Evolutionary conservation across 495 filamentous ascomycete genomes (phyloP), one percentile per base, ranked within the genome.

Genomic region (Aspergillus avenaceus): DNA sequence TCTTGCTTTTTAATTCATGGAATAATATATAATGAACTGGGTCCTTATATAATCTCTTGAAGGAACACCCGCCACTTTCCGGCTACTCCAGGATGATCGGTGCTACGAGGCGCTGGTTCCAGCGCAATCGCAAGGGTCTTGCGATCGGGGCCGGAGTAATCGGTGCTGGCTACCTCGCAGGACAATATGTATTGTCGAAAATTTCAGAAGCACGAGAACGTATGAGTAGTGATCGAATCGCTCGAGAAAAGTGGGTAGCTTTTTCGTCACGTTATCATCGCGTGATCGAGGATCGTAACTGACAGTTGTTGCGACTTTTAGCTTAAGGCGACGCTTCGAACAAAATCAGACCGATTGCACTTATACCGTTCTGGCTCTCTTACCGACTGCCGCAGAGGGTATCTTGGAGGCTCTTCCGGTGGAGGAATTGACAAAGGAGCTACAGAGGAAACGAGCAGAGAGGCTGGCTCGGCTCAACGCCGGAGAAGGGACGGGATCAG

Each of bases 311-410:
- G 31, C 23, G 36, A 28, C 41, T 43, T 45, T 12, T 52, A 97
- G 93, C 70, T 77, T 98, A 55, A 88, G 91, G 40, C 86, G 93
- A 47, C 85, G 93, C 56, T 98, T 98, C 74, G 88, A 97, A 65
- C 93, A 97, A 66, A 97, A 98, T 62, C 93, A 98, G 59, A 92
- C 95, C 64, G 95, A 97, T 69, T 98, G 93, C 67, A 96, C 91
- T 40, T 95, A 89, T 66, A 98, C 93, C n/a, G 89, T 97, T 21
- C 84, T 96, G 13, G 93, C 90, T n/a, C 77, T 98, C 45, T 77
- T 98, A 9, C 95, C 95, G 2, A 93, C 90, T 26, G 88, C 90
- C 5, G 89, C 90, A 7, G 82, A 92, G 49, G 87, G 95, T 60
- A 90, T 98, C 52, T 72, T 96, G 50, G 84, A 90, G 51, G 86